phyloP scores from a whole-genome alignment of 495 filamentous ascomycete species.

The Penicillium manginii region DNA sequence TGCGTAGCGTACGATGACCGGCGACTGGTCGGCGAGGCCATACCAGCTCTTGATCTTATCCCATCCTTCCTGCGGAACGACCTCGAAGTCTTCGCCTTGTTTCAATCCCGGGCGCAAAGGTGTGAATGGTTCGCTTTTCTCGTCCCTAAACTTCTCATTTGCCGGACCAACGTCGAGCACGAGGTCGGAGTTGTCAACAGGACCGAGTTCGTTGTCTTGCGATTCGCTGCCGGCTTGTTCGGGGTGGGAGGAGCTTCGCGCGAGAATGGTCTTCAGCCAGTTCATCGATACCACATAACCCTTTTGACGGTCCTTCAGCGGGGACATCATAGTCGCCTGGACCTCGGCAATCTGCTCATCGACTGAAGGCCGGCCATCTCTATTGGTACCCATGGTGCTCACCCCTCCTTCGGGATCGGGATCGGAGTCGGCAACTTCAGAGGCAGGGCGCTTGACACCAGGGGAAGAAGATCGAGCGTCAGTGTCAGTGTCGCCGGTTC shows the following conservation, averaged over 20 bases:
- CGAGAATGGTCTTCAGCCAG: constrained; percentile 78
- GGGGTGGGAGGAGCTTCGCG: constrained; percentile 62
- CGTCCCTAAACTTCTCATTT: constrained; percentile 50
- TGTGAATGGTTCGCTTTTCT: constrained; percentile 65
- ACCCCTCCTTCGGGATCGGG: constrained; percentile 27
- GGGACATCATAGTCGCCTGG: constrained; percentile 51
- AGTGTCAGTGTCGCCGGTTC: constrained; percentile 29
- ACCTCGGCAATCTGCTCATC: constrained; percentile 81
- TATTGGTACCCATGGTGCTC: constrained; percentile 16
- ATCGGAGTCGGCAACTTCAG: constrained; percentile 48
- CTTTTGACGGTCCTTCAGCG: constrained; percentile 67
- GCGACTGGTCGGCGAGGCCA: constrained; percentile 69
- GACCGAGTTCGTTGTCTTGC: constrained; percentile 68
- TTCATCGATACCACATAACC: constrained; percentile 76
- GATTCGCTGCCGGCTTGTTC: constrained; percentile 61
- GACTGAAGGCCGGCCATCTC: constrained; percentile 54
- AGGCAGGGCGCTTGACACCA: constrained; percentile 55
- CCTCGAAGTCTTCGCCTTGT: constrained; percentile 69
- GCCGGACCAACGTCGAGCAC: constrained; percentile 48
- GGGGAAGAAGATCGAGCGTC: constrained; percentile 51
- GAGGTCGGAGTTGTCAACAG: constrained; percentile 82
- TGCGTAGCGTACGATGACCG: constrained; percentile 73
- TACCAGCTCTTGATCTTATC: constrained; percentile 81
- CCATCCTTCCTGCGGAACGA: constrained; percentile 81
- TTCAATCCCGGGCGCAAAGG: constrained; percentile 73